Evolutionary conservation across 257 asterid genomes (phyloP).

Genomic region (Thymus mandschuricus): DNA sequence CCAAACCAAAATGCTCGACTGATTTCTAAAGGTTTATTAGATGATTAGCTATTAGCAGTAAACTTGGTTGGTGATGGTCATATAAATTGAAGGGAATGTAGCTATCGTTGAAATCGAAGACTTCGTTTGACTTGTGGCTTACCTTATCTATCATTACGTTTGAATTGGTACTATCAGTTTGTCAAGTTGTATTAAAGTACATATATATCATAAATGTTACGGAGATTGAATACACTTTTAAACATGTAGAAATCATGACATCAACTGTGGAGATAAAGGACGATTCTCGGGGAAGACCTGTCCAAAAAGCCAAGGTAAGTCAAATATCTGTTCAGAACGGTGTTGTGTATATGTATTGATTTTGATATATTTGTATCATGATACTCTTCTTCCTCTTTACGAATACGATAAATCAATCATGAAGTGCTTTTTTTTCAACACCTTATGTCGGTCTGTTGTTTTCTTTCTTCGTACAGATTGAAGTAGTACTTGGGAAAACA

Average conservation of each 20-base stretch:
- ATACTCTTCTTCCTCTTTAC: constrained; percentile 1
- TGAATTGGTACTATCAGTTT: not conserved
- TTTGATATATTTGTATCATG: not conserved
- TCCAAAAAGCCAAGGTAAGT: constrained; percentile 80
- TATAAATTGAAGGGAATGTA: not conserved
- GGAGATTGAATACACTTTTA: constrained; percentile 26
- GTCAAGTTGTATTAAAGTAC: not conserved
- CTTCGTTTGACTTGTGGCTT: not conserved
- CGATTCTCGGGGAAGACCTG: constrained; percentile 76
- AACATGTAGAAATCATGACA: constrained; percentile 70
- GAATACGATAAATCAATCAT: not conserved
- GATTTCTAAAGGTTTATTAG: not conserved
- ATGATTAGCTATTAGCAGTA: not conserved
- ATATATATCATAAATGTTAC: not conserved
- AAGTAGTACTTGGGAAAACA: constrained; percentile 69
- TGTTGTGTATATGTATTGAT: not conserved
- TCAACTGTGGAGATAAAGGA: constrained; percentile 87
- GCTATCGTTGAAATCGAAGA: not conserved
- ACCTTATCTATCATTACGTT: not conserved
- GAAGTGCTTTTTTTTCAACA: not conserved
- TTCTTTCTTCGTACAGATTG: constrained; percentile 50
- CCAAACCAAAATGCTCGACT: not conserved
- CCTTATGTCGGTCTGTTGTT: not conserved
- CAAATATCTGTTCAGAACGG: not conserved
- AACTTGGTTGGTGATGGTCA: constrained; percentile 1